A percentile compares a stretch with the other conserved stretches of the same genome.
These are phyloP conservation scores for Allodekkera sacchari DNA, from an alignment of 805 yeast genomes.

Conservation along the genomic window DNA sequence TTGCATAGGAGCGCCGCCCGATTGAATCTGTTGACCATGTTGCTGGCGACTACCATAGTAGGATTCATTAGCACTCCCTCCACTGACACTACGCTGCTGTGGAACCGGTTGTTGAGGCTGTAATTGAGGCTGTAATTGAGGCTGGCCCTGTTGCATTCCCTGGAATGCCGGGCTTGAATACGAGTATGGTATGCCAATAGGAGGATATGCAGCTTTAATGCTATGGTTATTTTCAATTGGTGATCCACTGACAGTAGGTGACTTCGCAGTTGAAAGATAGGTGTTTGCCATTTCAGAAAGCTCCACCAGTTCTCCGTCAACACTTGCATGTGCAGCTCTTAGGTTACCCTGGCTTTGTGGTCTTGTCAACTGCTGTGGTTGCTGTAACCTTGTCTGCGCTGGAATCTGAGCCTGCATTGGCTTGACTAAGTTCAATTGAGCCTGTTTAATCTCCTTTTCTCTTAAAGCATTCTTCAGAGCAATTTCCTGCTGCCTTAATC, in stretches of 20 bases:
- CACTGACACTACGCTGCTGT: too few species aligned
- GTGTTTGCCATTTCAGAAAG: constrained; percentile 24
- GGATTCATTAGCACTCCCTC: too few species aligned
- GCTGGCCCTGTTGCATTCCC: constrained; percentile 6
- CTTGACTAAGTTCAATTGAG: constrained; percentile 4
- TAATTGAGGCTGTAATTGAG: constrained; percentile 7
- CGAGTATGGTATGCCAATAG: too few species aligned
- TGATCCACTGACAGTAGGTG: constrained; percentile 11
- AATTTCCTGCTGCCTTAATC: constrained; percentile 17
- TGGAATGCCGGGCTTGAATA: constrained; percentile 1
- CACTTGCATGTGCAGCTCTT: constrained; percentile 12
- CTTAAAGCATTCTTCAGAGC: constrained; percentile 19
- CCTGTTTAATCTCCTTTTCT: constrained; percentile 19
- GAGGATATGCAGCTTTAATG: too few species aligned
- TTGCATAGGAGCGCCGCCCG: constrained; percentile 2
- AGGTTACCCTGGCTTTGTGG: constrained; percentile 1
- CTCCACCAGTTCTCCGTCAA: constrained; percentile 23
- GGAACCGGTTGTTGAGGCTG: constrained; percentile 13
- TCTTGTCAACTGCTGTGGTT: constrained; percentile 1
- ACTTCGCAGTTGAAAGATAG: constrained; percentile 20
- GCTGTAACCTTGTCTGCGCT: constrained; percentile 2
- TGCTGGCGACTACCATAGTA: too few species aligned
- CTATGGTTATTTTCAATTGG: neutral
- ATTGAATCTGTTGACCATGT: neutral
- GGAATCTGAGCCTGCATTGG: constrained; percentile 7